Evolutionary conservation across 768 basidiomycete genomes (phyloP).

Genomic region (Steccherinum ochraceum): DNA sequence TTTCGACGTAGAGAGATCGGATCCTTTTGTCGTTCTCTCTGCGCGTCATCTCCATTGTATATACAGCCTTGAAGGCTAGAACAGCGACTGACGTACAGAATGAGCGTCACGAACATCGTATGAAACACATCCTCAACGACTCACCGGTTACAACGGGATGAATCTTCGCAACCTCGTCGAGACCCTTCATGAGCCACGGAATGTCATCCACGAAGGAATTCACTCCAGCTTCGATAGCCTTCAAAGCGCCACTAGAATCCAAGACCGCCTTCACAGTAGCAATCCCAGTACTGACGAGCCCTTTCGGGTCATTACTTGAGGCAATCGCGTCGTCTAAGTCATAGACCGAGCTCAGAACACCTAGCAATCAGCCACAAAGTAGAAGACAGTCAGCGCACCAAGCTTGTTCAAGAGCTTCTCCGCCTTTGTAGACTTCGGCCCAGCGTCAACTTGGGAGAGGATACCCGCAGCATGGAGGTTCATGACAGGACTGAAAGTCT

Average conservation of each 20-base stretch:
- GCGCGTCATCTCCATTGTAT: constrained; percentile 38
- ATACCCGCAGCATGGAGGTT: background rate
- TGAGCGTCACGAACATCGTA: background rate
- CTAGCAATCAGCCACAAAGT: too few species aligned
- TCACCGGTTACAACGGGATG: constrained; percentile 19
- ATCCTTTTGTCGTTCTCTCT: constrained; percentile 46
- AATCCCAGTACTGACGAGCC: background rate
- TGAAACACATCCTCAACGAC: background rate
- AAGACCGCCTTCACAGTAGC: constrained; percentile 2
- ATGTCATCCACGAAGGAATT: constrained; percentile 13
- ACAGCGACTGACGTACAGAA: constrained; percentile 31
- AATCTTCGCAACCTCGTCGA: constrained; percentile 20
- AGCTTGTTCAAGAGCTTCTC: background rate
- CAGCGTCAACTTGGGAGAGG: background rate
- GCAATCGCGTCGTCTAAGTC: background rate
- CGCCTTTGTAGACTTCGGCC: background rate
- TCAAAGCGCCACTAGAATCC: constrained; percentile 10
- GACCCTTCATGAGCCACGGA: constrained; percentile 14
- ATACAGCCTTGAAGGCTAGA: constrained; percentile 41
- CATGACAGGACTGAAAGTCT: background rate
- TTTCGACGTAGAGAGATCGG: constrained; percentile 37
- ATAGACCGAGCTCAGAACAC: too few species aligned
- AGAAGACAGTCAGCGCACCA: too few species aligned
- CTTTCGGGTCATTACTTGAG: background rate
- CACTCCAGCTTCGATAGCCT: constrained; percentile 12